These are phyloP conservation scores for Cordyceps militaris DNA, from an alignment of 2,329 filamentous ascomycete genomes.

Conservation along the genomic window DNA sequence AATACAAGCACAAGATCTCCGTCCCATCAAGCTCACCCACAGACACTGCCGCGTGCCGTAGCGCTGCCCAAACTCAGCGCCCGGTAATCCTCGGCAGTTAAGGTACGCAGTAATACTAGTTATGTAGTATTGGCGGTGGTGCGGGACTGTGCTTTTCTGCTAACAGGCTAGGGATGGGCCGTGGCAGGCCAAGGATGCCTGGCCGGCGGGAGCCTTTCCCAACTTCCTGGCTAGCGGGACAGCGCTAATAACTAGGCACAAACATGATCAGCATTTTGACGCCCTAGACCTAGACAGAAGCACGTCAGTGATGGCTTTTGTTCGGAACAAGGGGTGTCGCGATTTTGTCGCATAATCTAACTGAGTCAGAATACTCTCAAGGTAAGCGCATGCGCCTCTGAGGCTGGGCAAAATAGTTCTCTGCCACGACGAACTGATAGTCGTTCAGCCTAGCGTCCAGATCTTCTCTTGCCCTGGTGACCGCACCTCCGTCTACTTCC, in stretches of 20 bases:
- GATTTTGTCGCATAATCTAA: not conserved
- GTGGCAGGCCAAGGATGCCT: not conserved
- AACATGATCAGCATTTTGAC: not conserved
- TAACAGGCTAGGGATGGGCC: not conserved
- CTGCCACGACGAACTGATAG: slow-evolving; percentile 36
- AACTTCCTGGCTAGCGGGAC: not conserved
- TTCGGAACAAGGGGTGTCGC: not conserved
- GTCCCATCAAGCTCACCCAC: not conserved
- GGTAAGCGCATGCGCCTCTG: not conserved
- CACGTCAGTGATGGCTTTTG: not conserved
- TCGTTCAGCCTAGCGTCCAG: slow-evolving; percentile 40
- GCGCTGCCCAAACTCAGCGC: not conserved
- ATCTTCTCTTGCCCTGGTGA: slow-evolving; percentile 54
- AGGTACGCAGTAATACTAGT: no score
- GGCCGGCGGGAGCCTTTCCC: not conserved
- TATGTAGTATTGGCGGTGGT: not conserved
- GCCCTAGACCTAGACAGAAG: not conserved
- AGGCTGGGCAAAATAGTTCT: not conserved
- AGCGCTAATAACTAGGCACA: not conserved
- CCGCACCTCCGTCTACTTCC: slow-evolving; percentile 68
- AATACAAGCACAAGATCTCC: no score
- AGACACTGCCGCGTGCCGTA: not conserved
- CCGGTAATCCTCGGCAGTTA: not conserved
- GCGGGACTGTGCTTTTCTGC: not conserved
- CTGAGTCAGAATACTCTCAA: not conserved